phyloP scores from a whole-genome alignment of 108 stramenopile species.

The Schizochytrium sp. region DNA sequence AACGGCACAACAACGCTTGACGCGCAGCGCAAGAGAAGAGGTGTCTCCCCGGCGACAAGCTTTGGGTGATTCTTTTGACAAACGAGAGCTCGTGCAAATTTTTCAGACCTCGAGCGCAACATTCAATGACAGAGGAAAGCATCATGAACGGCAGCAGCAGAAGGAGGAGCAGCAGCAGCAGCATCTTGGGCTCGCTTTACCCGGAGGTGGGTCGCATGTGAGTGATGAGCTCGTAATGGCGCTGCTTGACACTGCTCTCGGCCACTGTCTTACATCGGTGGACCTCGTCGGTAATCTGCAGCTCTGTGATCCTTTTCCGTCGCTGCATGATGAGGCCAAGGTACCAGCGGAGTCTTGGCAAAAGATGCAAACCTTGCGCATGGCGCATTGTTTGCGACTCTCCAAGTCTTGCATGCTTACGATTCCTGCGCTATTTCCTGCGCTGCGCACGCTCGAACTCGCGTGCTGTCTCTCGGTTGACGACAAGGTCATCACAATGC shows the following conservation, averaged over 20 bases:
- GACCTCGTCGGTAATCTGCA: neutral
- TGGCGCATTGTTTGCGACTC: neutral
- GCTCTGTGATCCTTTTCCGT: neutral
- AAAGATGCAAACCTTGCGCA: neutral
- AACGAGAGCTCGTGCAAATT: neutral
- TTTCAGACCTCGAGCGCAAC: too few relatives aligned
- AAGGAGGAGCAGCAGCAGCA: too few relatives aligned
- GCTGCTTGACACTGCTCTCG: neutral
- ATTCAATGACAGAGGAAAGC: too few relatives aligned
- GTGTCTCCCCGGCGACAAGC: neutral
- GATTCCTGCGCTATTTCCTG: neutral
- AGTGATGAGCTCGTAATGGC: neutral
- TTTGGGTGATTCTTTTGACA: neutral
- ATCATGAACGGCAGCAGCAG: neutral
- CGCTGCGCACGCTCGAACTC: neutral
- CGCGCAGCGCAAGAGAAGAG: neutral
- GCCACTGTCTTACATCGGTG: neutral
- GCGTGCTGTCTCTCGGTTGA: slow-evolving; percentile 21
- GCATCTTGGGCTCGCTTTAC: neutral
- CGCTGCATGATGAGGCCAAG: neutral
- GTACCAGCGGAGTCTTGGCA: neutral
- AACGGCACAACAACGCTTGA: neutral
- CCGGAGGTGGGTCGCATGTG: neutral
- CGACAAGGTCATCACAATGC: neutral
- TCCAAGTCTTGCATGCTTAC: neutral